phyloP scores from a whole-genome alignment of 345 rosid genomes.

The Tarenaya hassleriana region DNA sequence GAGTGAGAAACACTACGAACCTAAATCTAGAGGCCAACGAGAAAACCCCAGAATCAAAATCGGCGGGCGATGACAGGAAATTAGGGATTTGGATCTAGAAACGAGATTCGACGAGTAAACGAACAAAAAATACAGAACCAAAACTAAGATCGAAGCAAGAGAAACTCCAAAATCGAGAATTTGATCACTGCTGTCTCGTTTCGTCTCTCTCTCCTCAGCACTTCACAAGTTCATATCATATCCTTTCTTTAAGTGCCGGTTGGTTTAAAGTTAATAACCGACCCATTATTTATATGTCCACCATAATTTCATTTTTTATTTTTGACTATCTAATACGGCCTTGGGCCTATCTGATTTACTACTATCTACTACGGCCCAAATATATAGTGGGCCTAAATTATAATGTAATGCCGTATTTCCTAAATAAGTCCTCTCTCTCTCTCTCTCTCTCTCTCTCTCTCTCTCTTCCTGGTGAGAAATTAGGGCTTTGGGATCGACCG shows the following conservation, averaged over 20 bases:
- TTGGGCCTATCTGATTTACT: too few species aligned
- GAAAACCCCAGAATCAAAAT: constrained; percentile 4
- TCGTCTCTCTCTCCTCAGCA: too few species aligned
- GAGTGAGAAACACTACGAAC: constrained; percentile 7
- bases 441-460: constrained; percentile 7
- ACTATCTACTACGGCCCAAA: too few species aligned
- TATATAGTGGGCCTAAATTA: too few species aligned
- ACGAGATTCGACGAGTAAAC: too few species aligned
- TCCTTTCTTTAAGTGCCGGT: too few species aligned
- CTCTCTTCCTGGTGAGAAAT: not conserved
- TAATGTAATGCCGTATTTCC: not conserved
- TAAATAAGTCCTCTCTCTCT: not conserved
- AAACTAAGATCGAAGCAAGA: constrained; percentile 14
- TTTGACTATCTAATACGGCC: too few species aligned
- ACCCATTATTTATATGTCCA: too few species aligned
- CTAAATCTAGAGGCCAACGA: constrained; percentile 10
- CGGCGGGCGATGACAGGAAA: not conserved
- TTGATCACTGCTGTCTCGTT: constrained; percentile 1
- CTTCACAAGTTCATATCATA: too few species aligned
- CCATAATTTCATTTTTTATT: too few species aligned
- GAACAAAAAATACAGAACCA: not conserved
- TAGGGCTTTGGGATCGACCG: constrained; percentile 31
- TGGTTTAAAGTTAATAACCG: too few species aligned
- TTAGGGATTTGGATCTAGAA: not conserved
- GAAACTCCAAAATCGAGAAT: not conserved